These are phyloP conservation scores for Penicillium crustosum DNA, from an alignment of 2,329 filamentous ascomycete genomes.

Conservation along the genomic window DNA sequence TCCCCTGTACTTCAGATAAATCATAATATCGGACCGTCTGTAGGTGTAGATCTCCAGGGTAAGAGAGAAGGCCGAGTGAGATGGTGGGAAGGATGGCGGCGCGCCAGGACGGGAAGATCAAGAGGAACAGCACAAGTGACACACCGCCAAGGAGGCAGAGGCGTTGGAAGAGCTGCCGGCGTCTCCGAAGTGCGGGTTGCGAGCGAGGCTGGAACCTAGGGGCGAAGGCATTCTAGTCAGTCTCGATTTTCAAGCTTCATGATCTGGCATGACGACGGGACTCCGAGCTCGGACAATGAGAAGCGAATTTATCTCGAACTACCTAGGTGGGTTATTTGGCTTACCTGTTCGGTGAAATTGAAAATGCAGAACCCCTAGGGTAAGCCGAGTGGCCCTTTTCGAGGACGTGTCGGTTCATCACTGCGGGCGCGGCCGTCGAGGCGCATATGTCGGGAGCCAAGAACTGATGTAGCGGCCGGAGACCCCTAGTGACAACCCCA, in stretches of 20 bases:
- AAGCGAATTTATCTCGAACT: not conserved
- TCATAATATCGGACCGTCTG: conserved; percentile 98
- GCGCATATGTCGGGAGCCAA: conserved; percentile 29
- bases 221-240: conserved; percentile 5
- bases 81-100: conserved; percentile 60
- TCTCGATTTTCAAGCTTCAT: conserved; percentile 5
- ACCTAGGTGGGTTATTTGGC: not conserved
- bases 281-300: not conserved
- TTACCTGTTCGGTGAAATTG: conserved; percentile 86
- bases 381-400: conserved; percentile 73
- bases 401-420: conserved; percentile 87
- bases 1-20: conserved; percentile 84
- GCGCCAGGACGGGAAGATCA: conserved; percentile 74
- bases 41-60: conserved; percentile 70
- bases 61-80: conserved; percentile 69
- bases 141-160: conserved; percentile 58
- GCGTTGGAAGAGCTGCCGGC: conserved; percentile 70
- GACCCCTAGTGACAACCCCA: conserved; percentile 9
- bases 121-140: conserved; percentile 63
- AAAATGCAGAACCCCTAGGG: conserved; percentile 72
- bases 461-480: not conserved
- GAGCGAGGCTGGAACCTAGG: conserved; percentile 80
- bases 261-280: conserved; percentile 1
- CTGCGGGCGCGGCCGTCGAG: conserved; percentile 36
- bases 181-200: conserved; percentile 69